These are phyloP conservation scores for Dalbergia oliveri DNA, from an alignment of 306 rosid species.

Conservation along the genomic window DNA sequence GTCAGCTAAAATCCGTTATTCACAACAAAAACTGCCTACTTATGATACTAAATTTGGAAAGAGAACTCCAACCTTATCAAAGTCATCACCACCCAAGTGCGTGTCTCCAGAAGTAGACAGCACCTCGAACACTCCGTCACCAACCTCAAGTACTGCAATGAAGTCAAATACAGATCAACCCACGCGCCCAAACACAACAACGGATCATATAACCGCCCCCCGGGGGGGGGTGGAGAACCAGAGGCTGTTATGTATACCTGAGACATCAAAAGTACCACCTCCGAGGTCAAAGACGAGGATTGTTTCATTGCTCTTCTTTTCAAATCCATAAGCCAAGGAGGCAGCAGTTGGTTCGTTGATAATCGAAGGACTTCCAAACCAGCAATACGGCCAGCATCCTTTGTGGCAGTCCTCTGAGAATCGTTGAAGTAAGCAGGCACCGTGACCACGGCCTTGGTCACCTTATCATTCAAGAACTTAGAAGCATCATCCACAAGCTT, in stretches of 20 bases:
- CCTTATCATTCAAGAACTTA: conserved; percentile 93
- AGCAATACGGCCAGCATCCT: conserved; percentile 99
- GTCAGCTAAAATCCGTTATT: background rate
- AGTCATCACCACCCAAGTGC: conserved; percentile 98
- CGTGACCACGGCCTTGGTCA: conserved; percentile 95
- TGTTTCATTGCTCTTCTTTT: conserved; percentile 91
- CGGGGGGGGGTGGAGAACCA: too few relatives aligned
- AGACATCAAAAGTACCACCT: conserved; percentile 98
- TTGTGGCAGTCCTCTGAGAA: conserved; percentile 98
- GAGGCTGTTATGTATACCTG: conserved; percentile 60
- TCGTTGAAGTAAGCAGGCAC: conserved; percentile 99
- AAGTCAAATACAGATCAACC: conserved; percentile 4
- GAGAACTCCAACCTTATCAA: conserved; percentile 72
- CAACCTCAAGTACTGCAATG: conserved; percentile 84
- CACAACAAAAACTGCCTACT: background rate
- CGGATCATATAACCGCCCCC: background rate
- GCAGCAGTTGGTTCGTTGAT: conserved; percentile 98
- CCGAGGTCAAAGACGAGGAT: conserved; percentile 98
- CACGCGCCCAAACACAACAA: background rate
- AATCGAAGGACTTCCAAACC: conserved; percentile 95
- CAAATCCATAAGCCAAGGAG: conserved; percentile 95
- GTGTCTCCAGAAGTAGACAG: conserved; percentile 98
- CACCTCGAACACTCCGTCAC: conserved; percentile 98
- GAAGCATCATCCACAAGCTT: conserved; percentile 99
- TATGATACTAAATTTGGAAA: background rate